phyloP scores from a whole-genome alignment of 441 rosid species.

The Populus hybrid region DNA sequence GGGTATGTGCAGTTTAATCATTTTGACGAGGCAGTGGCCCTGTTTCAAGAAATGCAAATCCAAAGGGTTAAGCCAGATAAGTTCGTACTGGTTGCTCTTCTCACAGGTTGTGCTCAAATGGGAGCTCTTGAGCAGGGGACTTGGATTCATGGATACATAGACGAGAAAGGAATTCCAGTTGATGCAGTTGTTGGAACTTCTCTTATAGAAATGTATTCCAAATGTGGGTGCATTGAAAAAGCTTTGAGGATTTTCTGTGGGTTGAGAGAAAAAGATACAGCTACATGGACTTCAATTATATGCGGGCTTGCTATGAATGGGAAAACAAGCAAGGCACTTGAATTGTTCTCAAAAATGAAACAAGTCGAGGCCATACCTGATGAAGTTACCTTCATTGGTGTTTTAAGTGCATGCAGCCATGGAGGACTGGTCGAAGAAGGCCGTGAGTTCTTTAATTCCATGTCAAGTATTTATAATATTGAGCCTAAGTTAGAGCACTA shows the following conservation, averaged over 20 bases:
- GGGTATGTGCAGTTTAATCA: conserved; percentile 57
- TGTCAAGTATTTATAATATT: conserved; percentile 41
- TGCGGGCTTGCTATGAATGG: conserved; percentile 63
- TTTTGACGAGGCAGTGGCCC: conserved; percentile 48
- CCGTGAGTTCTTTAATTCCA: conserved; percentile 39
- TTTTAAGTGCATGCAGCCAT: conserved; percentile 72
- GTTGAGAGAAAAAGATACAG: conserved; percentile 45
- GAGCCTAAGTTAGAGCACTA: conserved; percentile 58
- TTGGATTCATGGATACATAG: conserved; percentile 63
- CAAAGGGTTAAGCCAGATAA: conserved; percentile 45
- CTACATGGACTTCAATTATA: conserved; percentile 61
- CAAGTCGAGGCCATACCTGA: conserved; percentile 44
- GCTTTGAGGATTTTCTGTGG: conserved; percentile 40
- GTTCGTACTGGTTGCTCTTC: conserved; percentile 47
- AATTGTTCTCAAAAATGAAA: conserved; percentile 48
- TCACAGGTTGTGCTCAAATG: conserved; percentile 60
- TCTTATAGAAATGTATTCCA: conserved; percentile 72
- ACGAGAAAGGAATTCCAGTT: conserved; percentile 31
- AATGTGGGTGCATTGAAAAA: conserved; percentile 53
- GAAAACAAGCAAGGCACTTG: conserved; percentile 40
- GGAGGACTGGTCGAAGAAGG: conserved; percentile 59
- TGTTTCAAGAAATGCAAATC: conserved; percentile 56
- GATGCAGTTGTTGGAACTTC: no score
- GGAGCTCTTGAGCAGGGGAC: conserved; percentile 67
- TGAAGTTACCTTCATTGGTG: conserved; percentile 58